A percentile compares a stretch with the other conserved stretches of the same genome.
Evolutionary conservation across 768 basidiomycete species (phyloP).

Genomic region (Lactifluus pinguis): DNA sequence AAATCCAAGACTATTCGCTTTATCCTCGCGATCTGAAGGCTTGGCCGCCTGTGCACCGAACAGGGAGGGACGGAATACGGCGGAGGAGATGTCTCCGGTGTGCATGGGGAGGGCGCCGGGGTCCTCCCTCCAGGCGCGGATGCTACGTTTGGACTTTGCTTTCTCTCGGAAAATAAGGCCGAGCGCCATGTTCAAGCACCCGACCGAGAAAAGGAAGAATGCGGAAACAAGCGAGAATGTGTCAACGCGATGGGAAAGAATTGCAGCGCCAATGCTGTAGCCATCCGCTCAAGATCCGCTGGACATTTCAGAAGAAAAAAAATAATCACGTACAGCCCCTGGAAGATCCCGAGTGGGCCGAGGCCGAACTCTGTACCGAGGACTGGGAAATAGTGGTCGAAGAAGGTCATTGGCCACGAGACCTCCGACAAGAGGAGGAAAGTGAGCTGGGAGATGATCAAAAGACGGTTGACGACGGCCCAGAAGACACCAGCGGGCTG

Average conservation of each 20-base stretch:
- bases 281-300: constrained; percentile 5
- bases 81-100: constrained; percentile 28
- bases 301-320: constrained; percentile 2
- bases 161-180: constrained; percentile 70
- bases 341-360: constrained; percentile 79
- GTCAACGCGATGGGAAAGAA: constrained; percentile 69
- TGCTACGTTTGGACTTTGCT: constrained; percentile 56
- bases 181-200: constrained; percentile 73
- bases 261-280: constrained; percentile 54
- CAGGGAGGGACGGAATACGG: constrained; percentile 25
- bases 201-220: constrained; percentile 77
- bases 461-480: constrained; percentile 79
- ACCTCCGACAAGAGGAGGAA: constrained; percentile 77
- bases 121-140: constrained; percentile 56
- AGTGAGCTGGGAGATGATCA: constrained; percentile 80
- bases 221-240: constrained; percentile 77
- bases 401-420: constrained; percentile 71
- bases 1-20: constrained; percentile 57
- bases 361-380: constrained; percentile 78
- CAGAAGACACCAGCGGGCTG: constrained; percentile 88
- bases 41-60: constrained; percentile 11
- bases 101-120: constrained; percentile 44
- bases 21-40: constrained; percentile 14
- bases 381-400: constrained; percentile 79
- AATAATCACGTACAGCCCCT: constrained; percentile 60